Evolutionary conservation across 2,329 filamentous ascomycete genomes (phyloP).

Genomic region (Pseudonectria buxi): DNA sequence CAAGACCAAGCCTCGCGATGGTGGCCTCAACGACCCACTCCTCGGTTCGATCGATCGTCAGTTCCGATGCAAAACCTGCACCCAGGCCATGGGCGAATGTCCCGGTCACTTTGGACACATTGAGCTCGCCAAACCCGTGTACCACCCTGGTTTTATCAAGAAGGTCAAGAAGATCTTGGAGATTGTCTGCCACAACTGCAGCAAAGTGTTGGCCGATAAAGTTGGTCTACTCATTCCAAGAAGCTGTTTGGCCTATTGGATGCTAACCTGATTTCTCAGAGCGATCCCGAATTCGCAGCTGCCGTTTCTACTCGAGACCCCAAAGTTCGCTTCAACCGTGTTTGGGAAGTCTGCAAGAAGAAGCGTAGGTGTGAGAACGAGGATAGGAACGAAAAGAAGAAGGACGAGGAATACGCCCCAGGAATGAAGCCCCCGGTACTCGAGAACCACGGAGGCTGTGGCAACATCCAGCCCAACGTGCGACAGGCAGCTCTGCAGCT

Average conservation of each 20-base stretch:
- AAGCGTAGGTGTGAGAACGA: conserved; percentile 81
- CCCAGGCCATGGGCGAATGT: conserved; percentile 91
- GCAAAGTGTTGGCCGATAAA: conserved; percentile 94
- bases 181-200: conserved; percentile 98
- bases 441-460: conserved; percentile 78
- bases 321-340: conserved; percentile 86
- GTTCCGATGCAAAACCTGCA: conserved; percentile 93
- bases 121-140: conserved; percentile 93
- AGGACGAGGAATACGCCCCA: conserved; percentile 61
- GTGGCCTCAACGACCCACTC: conserved; percentile 90
- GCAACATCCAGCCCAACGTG: conserved; percentile 82
- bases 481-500: conserved; percentile 81
- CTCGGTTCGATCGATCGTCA: conserved; percentile 94
- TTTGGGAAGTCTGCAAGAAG: conserved; percentile 88
- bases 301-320: conserved; percentile 83
- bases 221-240: conserved; percentile 66
- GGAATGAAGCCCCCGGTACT: conserved; percentile 45
- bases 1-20: conserved; percentile 81
- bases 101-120: conserved; percentile 99
- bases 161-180: conserved; percentile 99
- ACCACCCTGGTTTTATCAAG: conserved; percentile 90
- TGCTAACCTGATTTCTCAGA: conserved; percentile 62
- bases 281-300: conserved; percentile 73
- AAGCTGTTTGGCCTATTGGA: conserved; percentile 47
- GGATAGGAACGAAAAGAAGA: conserved; percentile 59